Evolutionary conservation across 228 moss, liverwort and hornwort genomes (phyloP), one percentile per base, ranked within the genome.

Genomic region (Sphagnum fallax): DNA sequence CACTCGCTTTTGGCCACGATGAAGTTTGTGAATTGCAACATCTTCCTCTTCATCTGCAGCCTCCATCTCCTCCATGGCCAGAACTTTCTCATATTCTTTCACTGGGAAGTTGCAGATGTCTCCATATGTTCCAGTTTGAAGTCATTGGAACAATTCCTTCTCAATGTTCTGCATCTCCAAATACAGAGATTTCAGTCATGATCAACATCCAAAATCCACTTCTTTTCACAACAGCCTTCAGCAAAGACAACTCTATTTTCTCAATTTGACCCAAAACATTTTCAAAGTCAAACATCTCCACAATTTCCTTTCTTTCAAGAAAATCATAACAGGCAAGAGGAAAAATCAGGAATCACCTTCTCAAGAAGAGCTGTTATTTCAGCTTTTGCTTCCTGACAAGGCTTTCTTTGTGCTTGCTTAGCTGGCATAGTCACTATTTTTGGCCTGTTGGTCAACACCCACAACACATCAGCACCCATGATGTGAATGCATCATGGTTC

Each of bases 1-100:
- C 32, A 32, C 32, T 32, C 32, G 32, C 32, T 32, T 32, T 32
- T 32, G 32, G 32, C 32, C 32, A 32, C 0, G 32, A 32, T 32
- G 32, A 32, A 32, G 32, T 32, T 32, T 1, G 32, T 32, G 32
- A 32, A 32, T 75, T 32, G 87, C 89, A 50, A 89, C 89, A 10
- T 91, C 89, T 57, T 88, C 91, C 10, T 89, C 84, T 67, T 89
- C 92, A 50, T 75, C 87, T 66, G 80, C 88, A 73, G 88, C 89
- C 80, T 89, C 93, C 93, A 96, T 92, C 78, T 89, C 91, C 68
- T 96, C 96, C 96, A 96, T 93, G 11, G 79, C 89, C 65, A 96
- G 72, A 5, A 91, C 92, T 75, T 82, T 96, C 77, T 96, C 96
- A 71, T 96, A 96, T 73, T 96, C 92, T 80, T 93, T 91, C 8